Conservation (phyloP, 768 basidiomycete species). For the Atractiella rhizophila region DNA sequence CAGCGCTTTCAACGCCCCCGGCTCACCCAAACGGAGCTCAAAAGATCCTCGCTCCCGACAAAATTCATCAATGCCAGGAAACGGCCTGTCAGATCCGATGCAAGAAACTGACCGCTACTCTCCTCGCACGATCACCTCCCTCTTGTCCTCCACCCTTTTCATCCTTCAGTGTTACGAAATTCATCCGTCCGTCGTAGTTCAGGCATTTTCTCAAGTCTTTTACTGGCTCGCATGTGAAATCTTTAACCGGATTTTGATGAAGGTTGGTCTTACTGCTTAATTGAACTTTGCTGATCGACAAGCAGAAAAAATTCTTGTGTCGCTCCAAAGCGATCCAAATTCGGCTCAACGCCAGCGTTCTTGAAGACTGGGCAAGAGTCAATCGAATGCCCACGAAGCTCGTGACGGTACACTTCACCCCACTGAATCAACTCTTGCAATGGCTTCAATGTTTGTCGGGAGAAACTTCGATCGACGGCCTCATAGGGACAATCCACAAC, state of each 20-base stretch:
- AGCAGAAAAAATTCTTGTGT: conserved; percentile 85
- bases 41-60: background rate
- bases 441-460: conserved; percentile 77
- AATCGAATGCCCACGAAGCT: conserved; percentile 58
- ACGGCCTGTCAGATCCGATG: too few relatives aligned
- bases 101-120: conserved; percentile 4
- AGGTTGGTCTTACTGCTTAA: conserved; percentile 2
- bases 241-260: conserved; percentile 22
- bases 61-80: conserved; percentile 1
- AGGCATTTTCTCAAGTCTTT: conserved; percentile 91
- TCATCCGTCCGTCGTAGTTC: conserved; percentile 49
- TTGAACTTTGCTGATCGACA: conserved; percentile 31
- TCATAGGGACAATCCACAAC: conserved; percentile 69
- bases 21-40: background rate
- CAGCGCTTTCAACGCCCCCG: background rate
- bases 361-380: conserved; percentile 78
- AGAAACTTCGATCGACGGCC: conserved; percentile 58
- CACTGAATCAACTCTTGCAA: conserved; percentile 53
- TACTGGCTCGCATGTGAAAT: conserved; percentile 78
- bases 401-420: conserved; percentile 44
- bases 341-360: conserved; percentile 49
- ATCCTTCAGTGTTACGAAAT: conserved; percentile 63
- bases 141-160: conserved; percentile 63
- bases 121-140: conserved; percentile 38
- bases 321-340: conserved; percentile 76